Conservation (phyloP, 352 stramenopile genomes). For the Globisporangium paddicum region DNA sequence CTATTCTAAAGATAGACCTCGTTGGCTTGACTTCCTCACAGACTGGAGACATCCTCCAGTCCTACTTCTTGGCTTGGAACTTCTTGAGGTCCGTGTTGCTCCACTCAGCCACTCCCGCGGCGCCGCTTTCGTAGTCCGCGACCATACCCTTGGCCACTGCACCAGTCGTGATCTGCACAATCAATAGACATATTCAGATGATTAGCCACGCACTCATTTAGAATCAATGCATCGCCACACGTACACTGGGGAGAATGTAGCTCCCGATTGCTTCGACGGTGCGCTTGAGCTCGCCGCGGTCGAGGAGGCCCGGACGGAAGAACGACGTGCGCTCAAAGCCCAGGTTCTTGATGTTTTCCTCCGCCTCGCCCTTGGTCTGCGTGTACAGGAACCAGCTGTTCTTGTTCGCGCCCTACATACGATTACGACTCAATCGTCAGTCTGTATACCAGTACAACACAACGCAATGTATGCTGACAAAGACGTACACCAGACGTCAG, state of each 20-base stretch:
- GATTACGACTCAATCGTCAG: too few species aligned
- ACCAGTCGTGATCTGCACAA: conserved; percentile 34
- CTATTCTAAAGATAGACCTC: conserved; percentile 1
- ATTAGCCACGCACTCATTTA: neutral
- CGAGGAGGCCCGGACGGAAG: conserved; percentile 55
- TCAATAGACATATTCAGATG: neutral
- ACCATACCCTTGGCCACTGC: conserved; percentile 68
- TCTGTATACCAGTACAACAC: too few species aligned
- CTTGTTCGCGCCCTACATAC: conserved; percentile 42
- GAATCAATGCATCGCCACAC: conserved; percentile 14
- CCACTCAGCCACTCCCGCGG: conserved; percentile 37
- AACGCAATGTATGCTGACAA: neutral
- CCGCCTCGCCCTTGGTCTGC: conserved; percentile 69
- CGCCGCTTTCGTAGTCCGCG: conserved; percentile 54
- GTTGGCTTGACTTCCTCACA: too few species aligned
- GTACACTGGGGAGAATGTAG: conserved; percentile 48
- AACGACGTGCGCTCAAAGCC: conserved; percentile 46
- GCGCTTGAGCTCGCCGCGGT: conserved; percentile 52
- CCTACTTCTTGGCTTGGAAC: conserved; percentile 23
- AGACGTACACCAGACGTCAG: conserved; percentile 48
- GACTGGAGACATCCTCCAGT: too few species aligned
- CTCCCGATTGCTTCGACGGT: conserved; percentile 44
- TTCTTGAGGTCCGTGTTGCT: conserved; percentile 51
- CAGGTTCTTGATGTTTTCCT: conserved; percentile 60
- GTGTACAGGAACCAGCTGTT: conserved; percentile 78